Percentiles rank a stretch among this genome's conserved stretches.
phyloP scores from a whole-genome alignment of 2,329 filamentous ascomycete genomes.

The Hypoxylon sp. region DNA sequence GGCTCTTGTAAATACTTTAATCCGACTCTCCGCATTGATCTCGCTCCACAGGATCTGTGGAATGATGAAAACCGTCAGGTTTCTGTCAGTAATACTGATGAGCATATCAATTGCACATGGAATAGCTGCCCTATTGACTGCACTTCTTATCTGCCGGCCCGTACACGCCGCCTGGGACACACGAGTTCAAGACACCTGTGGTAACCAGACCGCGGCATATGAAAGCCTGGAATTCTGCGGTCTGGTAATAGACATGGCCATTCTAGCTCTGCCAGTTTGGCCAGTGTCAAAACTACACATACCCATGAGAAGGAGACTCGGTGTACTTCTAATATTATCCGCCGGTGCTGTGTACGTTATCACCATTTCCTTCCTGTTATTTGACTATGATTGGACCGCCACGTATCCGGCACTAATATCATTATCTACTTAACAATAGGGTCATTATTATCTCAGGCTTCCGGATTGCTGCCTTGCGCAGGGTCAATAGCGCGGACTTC shows the following conservation, averaged over 20 bases:
- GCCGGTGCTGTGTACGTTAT: conserved; percentile 17
- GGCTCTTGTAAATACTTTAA: conserved; percentile 21
- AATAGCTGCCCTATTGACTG: conserved; percentile 3
- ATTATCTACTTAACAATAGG: conserved; percentile 1
- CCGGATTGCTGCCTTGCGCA: conserved; percentile 20
- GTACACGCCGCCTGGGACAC: conserved; percentile 17
- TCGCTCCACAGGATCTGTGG: not conserved
- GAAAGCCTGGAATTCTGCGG: conserved; percentile 11
- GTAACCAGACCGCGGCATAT: conserved; percentile 14
- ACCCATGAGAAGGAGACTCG: not conserved
- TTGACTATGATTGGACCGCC: not conserved
- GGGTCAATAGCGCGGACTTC: conserved; percentile 20
- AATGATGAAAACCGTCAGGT: too few species aligned
- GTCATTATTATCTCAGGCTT: conserved; percentile 15
- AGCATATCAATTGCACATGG: conserved; percentile 2
- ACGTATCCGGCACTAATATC: not conserved
- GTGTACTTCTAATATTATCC: not conserved
- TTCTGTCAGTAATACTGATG: not conserved
- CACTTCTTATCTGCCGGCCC: conserved; percentile 11
- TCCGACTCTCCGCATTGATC: conserved; percentile 14
- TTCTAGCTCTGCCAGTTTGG: conserved; percentile 6
- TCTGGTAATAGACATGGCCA: conserved; percentile 11
- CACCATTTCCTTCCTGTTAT: not conserved
- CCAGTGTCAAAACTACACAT: not conserved
- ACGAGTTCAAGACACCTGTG: conserved; percentile 7